Evolutionary conservation across 108 stramenopile genomes (phyloP).

Genomic region (Fragilariopsis cylindrus): DNA sequence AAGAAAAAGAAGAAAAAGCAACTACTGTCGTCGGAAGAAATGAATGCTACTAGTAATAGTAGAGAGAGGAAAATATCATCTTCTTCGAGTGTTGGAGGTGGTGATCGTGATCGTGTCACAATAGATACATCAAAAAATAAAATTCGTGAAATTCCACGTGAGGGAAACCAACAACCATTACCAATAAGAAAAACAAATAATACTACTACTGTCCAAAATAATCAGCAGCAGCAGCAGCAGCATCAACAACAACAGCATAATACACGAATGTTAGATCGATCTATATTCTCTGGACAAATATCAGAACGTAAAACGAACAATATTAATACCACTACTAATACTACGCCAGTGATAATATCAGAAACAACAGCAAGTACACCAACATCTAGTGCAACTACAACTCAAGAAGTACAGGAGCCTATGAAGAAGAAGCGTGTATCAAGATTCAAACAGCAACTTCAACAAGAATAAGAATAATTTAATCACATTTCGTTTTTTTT

Average conservation of each 20-base stretch:
- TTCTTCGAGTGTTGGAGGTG: neutral
- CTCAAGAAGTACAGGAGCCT: no score
- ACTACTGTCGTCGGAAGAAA: neutral
- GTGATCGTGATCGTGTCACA: neutral
- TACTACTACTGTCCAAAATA: no score
- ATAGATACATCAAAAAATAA: constrained; percentile 2
- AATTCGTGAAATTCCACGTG: constrained; percentile 8
- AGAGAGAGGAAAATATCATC: neutral
- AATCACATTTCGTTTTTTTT: neutral
- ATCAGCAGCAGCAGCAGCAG: constrained; percentile 1
- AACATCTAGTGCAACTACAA: no score
- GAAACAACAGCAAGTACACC: neutral
- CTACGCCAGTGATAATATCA: neutral
- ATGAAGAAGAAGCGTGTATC: constrained; percentile 7
- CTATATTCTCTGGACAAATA: constrained; percentile 9
- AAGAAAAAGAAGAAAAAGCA: neutral
- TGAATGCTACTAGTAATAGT: neutral
- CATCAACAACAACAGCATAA: neutral
- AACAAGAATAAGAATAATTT: constrained; percentile 9
- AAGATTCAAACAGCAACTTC: constrained; percentile 12
- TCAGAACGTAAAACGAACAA: neutral
- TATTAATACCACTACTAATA: neutral
- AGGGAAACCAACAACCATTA: constrained; percentile 14
- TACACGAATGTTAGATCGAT: constrained; percentile 1
- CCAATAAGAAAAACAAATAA: neutral